Evolutionary conservation across 2,329 filamentous ascomycete species (phyloP), one percentile per base, ranked within the genome.

Genomic region (Neopestalotiopsis sp.): DNA sequence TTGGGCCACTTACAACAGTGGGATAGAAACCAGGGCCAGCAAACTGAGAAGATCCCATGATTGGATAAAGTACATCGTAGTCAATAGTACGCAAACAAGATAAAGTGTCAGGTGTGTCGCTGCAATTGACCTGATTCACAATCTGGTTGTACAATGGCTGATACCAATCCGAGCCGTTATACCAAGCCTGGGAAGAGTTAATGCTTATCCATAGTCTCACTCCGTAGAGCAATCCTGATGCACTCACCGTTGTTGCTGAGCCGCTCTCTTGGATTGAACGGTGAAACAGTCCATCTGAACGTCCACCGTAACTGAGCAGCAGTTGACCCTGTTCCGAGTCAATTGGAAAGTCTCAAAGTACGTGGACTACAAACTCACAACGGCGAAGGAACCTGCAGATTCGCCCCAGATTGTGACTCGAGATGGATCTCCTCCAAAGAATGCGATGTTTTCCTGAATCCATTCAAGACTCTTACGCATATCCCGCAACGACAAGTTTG

Each of bases 51-150:
- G 74, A 69, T 40, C 74, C 74, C 59, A 87, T 76, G 30, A 80
- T 82, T 1, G 78, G 72, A 70, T 87, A 87, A 7, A 89, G 76
- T 2, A 73, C 76, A 24, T 83, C 79, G 67, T 84, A 85, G 9
- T 84, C 80, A 13, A 87, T 76, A 4, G 78, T 76, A 6, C 88
- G 83, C 40, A 91, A 79, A 72, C 86, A 88, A 42, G 83, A 78
- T 32, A 88, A 73, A 1, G 81, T 82, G 70, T 87, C 84, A 10
- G 77, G 77, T 10, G 77, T 79, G 34, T 82, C 76, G 14, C 78
- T 79, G 76, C 88, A 90, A 62, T 85, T 84, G 1, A 84, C 83
- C 61, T 83, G 80, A 2, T 77, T 72, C 14, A 84, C 79, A 10
- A 89, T 78, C 7, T 79, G 76, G 70, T 88, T 78, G 72, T 87